Evolutionary conservation across 345 rosid genomes (phyloP).

Genomic region (Brassica juncea): DNA sequence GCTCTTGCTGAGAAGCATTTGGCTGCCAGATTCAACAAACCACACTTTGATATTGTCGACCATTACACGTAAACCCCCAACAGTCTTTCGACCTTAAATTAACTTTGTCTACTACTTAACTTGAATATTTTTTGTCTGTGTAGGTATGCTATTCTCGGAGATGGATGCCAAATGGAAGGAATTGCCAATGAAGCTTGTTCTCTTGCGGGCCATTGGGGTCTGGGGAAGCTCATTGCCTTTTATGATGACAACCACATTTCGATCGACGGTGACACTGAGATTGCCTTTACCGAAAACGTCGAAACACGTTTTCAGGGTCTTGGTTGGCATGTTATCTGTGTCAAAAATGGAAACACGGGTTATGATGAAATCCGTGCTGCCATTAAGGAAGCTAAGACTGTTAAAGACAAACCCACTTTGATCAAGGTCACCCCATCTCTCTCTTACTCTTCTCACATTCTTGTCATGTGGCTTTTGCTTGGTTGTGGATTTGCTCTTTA

Average conservation of each 20-base stretch:
- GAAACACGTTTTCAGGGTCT: constrained; percentile 86
- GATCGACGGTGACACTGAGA: constrained; percentile 85
- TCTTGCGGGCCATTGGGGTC: constrained; percentile 76
- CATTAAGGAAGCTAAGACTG: constrained; percentile 95
- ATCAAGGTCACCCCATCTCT: constrained; percentile 57
- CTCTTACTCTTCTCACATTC: no score
- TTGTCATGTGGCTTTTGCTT: not conserved
- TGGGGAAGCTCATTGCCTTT: no score
- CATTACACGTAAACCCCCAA: constrained; percentile 73
- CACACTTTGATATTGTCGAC: constrained; percentile 69
- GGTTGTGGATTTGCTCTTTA: constrained; percentile 19
- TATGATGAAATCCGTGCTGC: constrained; percentile 98
- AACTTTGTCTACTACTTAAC: not conserved
- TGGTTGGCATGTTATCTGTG: constrained; percentile 55
- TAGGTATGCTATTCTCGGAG: constrained; percentile 84
- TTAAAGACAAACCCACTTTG: constrained; percentile 86
- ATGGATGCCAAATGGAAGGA: constrained; percentile 99
- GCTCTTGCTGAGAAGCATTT: constrained; percentile 66
- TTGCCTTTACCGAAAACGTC: constrained; percentile 91
- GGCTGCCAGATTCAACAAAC: constrained; percentile 90
- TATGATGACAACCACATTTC: no score
- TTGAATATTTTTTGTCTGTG: not conserved
- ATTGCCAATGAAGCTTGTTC: constrained; percentile 88
- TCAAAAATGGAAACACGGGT: no score
- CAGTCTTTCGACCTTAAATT: not conserved